Percentiles rank a stretch among this genome's conserved stretches.
Evolutionary conservation across 306 rosid species (phyloP).

Genomic region (Sicyos edulis): DNA sequence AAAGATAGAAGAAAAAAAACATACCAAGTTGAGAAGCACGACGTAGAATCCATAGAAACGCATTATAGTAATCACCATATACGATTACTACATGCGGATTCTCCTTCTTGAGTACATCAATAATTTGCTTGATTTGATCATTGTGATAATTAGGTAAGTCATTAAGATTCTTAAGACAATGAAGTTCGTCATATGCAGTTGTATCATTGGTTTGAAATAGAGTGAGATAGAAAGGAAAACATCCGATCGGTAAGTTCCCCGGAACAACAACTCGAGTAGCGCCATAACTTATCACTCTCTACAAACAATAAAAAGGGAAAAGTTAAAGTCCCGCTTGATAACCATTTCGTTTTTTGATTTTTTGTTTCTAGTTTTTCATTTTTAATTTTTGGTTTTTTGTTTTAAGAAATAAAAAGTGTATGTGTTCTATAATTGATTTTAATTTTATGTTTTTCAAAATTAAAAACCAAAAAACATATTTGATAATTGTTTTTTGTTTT

Average conservation of each 20-base stretch:
- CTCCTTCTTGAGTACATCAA: constrained; percentile 16
- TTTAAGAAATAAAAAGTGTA: no score
- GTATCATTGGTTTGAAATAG: constrained; percentile 10
- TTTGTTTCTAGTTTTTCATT: no score
- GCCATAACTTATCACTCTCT: constrained; percentile 22
- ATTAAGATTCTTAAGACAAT: constrained; percentile 15
- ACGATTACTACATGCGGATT: constrained; percentile 14
- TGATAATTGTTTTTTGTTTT: no score
- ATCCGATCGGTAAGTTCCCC: constrained; percentile 24
- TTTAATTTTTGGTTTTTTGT: no score
- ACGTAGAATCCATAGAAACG: constrained; percentile 18
- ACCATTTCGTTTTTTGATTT: no score
- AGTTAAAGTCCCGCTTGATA: no score
- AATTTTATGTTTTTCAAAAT: no score
- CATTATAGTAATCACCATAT: constrained; percentile 26
- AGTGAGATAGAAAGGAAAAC: constrained; percentile 20
- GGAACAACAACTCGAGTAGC: constrained; percentile 22
- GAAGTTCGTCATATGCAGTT: constrained; percentile 14
- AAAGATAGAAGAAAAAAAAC: no score
- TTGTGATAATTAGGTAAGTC: constrained; percentile 16
- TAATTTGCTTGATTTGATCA: constrained; percentile 14
- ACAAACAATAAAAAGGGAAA: no score
- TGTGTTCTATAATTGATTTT: no score
- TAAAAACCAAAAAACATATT: no score
- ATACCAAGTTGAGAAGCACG: neutral